Conservation (phyloP, 208 protist species). For the Wallacemonas sp. region DNA sequence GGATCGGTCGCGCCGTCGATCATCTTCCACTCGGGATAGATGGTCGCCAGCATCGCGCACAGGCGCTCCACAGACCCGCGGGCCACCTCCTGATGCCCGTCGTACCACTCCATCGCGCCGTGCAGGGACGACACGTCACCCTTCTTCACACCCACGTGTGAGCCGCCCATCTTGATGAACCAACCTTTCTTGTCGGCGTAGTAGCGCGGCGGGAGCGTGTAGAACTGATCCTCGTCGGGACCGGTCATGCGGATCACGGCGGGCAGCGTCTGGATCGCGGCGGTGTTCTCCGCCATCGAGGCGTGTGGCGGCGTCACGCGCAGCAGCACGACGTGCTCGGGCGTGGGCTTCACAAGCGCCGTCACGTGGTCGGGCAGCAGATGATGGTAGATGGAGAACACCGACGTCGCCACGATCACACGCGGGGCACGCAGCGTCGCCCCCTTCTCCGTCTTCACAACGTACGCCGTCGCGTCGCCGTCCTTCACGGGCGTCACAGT, state of each 20-base stretch:
- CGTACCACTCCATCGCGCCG: conserved; percentile 24
- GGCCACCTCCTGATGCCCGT: conserved; percentile 13
- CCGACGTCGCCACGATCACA: conserved; percentile 26
- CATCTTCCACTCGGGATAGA: conserved; percentile 12
- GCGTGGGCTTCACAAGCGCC: neutral
- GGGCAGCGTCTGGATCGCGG: conserved; percentile 18
- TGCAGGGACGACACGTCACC: conserved; percentile 2
- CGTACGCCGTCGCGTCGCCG: conserved; percentile 12
- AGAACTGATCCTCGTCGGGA: conserved; percentile 16
- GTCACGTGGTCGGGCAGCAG: conserved; percentile 10
- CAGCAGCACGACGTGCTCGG: conserved; percentile 24
- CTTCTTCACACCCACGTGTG: conserved; percentile 5
- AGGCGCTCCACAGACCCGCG: neutral
- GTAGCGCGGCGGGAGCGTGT: conserved; percentile 32
- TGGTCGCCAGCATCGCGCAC: conserved; percentile 9
- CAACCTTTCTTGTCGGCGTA: conserved; percentile 26
- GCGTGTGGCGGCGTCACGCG: conserved; percentile 11
- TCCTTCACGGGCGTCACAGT: neutral
- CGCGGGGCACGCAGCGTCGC: conserved; percentile 10
- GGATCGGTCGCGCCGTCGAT: neutral
- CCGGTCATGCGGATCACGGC: conserved; percentile 25
- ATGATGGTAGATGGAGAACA: conserved; percentile 21
- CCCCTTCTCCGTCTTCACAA: conserved; percentile 20
- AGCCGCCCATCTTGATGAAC: conserved; percentile 35
- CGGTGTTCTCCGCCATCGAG: conserved; percentile 14